Conservation (phyloP, 225 moss, liverwort and hornwort species). For the Physcomitrellopsis africana region DNA sequence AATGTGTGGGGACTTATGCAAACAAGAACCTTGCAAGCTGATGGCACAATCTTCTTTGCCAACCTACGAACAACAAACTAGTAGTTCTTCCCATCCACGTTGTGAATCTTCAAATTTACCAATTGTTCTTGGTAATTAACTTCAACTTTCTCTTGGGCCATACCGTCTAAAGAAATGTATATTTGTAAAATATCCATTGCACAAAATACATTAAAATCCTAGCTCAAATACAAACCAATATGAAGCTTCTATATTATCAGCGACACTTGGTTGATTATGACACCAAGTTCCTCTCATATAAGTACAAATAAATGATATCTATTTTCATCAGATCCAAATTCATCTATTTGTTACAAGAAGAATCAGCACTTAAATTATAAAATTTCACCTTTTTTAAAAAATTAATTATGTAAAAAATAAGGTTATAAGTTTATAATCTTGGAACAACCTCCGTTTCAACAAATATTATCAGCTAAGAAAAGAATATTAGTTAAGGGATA, state of each 20-base stretch:
- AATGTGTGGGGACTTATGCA: conserved; percentile 5
- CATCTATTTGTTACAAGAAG: too few species aligned
- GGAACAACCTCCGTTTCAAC: too few species aligned
- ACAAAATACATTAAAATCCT: conserved; percentile 16
- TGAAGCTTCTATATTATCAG: background rate
- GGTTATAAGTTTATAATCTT: too few species aligned
- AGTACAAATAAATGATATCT: too few species aligned
- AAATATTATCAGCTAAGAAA: too few species aligned
- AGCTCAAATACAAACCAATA: background rate
- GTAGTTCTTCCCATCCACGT: conserved; percentile 56
- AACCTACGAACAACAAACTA: conserved; percentile 53
- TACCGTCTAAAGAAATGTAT: conserved; percentile 59
- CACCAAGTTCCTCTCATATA: background rate
- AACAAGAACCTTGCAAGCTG: conserved; percentile 43
- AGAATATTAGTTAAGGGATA: too few species aligned
- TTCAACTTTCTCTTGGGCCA: conserved; percentile 50
- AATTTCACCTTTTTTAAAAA: too few species aligned
- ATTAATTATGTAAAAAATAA: too few species aligned
- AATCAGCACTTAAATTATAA: too few species aligned
- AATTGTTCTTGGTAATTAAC: conserved; percentile 50
- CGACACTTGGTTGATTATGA: background rate
- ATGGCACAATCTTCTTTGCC: conserved; percentile 47
- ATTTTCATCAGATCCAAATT: too few species aligned
- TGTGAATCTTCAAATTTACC: conserved; percentile 51
- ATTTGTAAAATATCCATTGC: conserved; percentile 43